Evolutionary conservation across 768 basidiomycete species (phyloP).

Genomic region (Xerocomellus dryophilus): DNA sequence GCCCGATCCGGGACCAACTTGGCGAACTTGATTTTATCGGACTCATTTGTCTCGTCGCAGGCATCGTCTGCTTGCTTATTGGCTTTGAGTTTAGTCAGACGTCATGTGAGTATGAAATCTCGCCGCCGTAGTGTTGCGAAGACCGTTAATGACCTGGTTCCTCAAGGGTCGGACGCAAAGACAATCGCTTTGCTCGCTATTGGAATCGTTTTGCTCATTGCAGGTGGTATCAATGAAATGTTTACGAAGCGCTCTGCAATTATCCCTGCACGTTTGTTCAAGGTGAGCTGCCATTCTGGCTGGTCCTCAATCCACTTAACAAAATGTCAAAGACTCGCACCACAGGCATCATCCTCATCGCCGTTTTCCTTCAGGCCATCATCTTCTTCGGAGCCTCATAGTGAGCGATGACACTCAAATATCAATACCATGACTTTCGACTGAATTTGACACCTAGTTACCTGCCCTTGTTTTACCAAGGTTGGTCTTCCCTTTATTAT

Average conservation of each 20-base stretch:
- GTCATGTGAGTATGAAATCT: constrained; percentile 46
- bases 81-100: constrained; percentile 72
- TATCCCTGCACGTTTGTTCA: too few relatives aligned
- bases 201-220: constrained; percentile 52
- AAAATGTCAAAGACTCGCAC: constrained; percentile 57
- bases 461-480: constrained; percentile 74
- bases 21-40: constrained; percentile 71
- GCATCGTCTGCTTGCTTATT: constrained; percentile 63
- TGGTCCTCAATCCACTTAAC: background rate
- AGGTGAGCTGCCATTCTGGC: too few relatives aligned
- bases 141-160: background rate
- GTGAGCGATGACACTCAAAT: constrained; percentile 12
- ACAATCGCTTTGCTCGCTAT: constrained; percentile 61
- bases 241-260: too few relatives aligned
- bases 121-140: background rate
- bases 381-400: constrained; percentile 51
- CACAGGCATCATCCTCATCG: constrained; percentile 56
- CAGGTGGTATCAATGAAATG: constrained; percentile 39
- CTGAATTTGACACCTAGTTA: constrained; percentile 36
- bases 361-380: constrained; percentile 59
- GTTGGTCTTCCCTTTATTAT: constrained; percentile 1
- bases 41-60: constrained; percentile 56
- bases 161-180: constrained; percentile 51
- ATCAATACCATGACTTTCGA: background rate
- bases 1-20: constrained; percentile 55